A percentile compares a stretch with the other conserved stretches of the same genome.
phyloP scores from a whole-genome alignment of 768 basidiomycete genomes.

The Hirschioporus abietinus region DNA sequence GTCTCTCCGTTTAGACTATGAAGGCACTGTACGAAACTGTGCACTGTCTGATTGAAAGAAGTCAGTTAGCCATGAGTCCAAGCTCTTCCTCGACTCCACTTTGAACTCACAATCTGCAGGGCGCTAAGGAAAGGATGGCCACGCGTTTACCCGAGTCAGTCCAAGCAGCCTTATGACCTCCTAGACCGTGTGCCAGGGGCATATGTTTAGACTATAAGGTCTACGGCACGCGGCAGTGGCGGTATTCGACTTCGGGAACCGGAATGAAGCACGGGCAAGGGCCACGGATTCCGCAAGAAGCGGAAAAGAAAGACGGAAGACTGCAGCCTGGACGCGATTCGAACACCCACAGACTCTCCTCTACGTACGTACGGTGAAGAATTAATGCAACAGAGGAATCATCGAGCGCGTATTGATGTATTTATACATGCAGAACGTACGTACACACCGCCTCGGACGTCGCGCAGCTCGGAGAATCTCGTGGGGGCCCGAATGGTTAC shows the following conservation, averaged over 20 bases:
- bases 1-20: conserved; percentile 1
- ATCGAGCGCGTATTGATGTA: neutral
- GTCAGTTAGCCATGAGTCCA: too few relatives aligned
- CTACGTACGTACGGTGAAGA: neutral
- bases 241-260: neutral
- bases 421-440: neutral
- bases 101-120: too few relatives aligned
- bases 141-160: neutral
- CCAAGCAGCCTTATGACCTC: neutral
- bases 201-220: neutral
- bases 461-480: neutral
- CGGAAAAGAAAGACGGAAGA: neutral
- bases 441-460: neutral
- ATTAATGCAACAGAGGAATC: neutral
- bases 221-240: neutral
- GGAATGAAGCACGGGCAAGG: neutral
- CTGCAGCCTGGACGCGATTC: neutral
- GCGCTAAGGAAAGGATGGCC: neutral
- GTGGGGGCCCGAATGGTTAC: neutral
- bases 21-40: neutral
- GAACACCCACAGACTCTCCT: neutral
- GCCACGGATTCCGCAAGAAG: neutral
- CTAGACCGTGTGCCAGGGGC: neutral
- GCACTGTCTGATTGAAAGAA: neutral
- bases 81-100: too few relatives aligned